Conservation (phyloP, 768 basidiomycete species). For the Lanmaoa pseudosensibilis region DNA sequence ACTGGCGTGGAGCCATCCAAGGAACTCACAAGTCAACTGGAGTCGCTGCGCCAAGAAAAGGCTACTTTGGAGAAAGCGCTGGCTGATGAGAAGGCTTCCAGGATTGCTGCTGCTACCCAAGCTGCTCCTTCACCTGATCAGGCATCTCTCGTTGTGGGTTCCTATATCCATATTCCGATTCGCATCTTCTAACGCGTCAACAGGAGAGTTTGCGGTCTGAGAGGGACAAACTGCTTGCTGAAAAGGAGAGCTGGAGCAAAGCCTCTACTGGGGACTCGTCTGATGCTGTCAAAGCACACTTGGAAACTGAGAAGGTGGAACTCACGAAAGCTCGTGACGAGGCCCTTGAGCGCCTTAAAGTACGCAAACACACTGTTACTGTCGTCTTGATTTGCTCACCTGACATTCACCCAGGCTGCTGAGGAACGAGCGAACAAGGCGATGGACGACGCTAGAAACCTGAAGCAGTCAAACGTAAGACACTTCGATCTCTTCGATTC, state of each 20-base stretch:
- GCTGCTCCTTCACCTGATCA: constrained; percentile 23
- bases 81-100: constrained; percentile 37
- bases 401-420: constrained; percentile 31
- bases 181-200: background rate
- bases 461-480: constrained; percentile 35
- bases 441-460: constrained; percentile 43
- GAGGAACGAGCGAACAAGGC: constrained; percentile 47
- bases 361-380: constrained; percentile 23
- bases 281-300: constrained; percentile 38
- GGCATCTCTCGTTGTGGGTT: constrained; percentile 35
- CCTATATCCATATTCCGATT: background rate
- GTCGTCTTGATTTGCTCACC: background rate
- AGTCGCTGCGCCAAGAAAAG: constrained; percentile 39
- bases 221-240: constrained; percentile 59
- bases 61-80: constrained; percentile 39
- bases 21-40: constrained; percentile 37
- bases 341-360: constrained; percentile 60
- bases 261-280: constrained; percentile 23
- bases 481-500: background rate
- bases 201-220: constrained; percentile 58
- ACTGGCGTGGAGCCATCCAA: constrained; percentile 23
- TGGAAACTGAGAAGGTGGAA: constrained; percentile 62
- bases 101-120: constrained; percentile 15
- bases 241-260: constrained; percentile 47
- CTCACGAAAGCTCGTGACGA: constrained; percentile 59